phyloP scores from a whole-genome alignment of 441 rosid species.

The Adansonia rubrostipa region DNA sequence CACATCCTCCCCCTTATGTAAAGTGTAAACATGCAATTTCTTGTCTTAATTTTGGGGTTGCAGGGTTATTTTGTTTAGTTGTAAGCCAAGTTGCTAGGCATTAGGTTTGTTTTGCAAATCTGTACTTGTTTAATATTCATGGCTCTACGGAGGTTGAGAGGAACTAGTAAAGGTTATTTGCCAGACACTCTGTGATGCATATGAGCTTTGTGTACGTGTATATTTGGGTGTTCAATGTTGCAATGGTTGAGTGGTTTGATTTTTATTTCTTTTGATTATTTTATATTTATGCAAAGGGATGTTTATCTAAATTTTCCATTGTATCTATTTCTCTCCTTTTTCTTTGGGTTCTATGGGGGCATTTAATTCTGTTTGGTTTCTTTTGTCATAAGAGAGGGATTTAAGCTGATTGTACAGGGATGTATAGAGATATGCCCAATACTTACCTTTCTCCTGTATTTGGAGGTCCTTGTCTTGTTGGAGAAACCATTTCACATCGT shows the following conservation, averaged over 20 bases:
- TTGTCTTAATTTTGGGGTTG: neutral
- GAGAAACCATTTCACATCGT: neutral
- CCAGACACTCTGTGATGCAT: neutral
- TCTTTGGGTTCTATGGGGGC: neutral
- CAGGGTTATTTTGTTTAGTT: neutral
- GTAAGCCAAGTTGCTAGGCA: neutral
- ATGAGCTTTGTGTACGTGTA: neutral
- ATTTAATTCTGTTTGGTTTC: neutral
- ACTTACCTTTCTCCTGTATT: constrained; percentile 1
- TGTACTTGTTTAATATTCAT: neutral
- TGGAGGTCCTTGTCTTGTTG: neutral
- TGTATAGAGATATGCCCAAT: neutral
- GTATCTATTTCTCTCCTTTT: neutral
- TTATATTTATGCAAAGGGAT: neutral
- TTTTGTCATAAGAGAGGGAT: neutral
- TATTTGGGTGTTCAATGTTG: neutral
- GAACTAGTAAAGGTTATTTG: neutral
- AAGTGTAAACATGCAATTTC: neutral
- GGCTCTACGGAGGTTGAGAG: neutral
- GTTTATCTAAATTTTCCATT: neutral
- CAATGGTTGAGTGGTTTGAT: neutral
- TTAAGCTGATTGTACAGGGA: neutral
- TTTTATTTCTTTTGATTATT: neutral
- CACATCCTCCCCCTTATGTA: neutral
- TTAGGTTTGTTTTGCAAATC: neutral